These are phyloP conservation scores for Trametes coccinea DNA, from an alignment of 768 basidiomycete genomes.

Conservation along the genomic window DNA sequence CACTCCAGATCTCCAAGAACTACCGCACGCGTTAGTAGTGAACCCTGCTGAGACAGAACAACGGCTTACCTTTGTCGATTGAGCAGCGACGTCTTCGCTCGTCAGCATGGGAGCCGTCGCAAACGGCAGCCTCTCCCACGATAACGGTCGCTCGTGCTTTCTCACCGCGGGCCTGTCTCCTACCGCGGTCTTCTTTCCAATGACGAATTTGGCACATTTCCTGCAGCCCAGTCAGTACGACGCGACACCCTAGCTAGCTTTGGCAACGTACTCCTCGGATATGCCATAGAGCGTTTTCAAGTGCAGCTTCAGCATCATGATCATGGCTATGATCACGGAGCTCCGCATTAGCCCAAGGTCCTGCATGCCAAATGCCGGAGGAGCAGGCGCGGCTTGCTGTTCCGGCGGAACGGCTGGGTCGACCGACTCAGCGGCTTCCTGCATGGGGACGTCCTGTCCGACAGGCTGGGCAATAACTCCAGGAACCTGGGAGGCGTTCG, in stretches of 20 bases:
- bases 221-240: conserved; percentile 40
- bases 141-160: conserved; percentile 60
- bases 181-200: conserved; percentile 85
- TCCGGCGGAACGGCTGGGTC: neutral
- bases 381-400: neutral
- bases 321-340: conserved; percentile 78
- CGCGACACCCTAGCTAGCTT: neutral
- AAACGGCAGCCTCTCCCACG: conserved; percentile 75
- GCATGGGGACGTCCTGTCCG: conserved; percentile 6
- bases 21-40: conserved; percentile 32
- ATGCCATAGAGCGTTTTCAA: conserved; percentile 82
- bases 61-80: conserved; percentile 61
- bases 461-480: neutral
- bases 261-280: conserved; percentile 79
- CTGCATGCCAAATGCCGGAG: conserved; percentile 19
- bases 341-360: conserved; percentile 50
- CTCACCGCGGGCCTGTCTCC: conserved; percentile 81
- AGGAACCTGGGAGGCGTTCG: neutral
- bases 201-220: conserved; percentile 86
- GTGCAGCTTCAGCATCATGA: conserved; percentile 85
- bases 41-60: neutral
- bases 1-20: conserved; percentile 82
- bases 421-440: neutral
- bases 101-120: conserved; percentile 61
- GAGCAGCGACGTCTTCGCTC: conserved; percentile 57